Evolutionary conservation across 148 eudicot species (phyloP), one percentile per base, ranked within the genome.

Genomic region (Chenopodium quinoa): DNA sequence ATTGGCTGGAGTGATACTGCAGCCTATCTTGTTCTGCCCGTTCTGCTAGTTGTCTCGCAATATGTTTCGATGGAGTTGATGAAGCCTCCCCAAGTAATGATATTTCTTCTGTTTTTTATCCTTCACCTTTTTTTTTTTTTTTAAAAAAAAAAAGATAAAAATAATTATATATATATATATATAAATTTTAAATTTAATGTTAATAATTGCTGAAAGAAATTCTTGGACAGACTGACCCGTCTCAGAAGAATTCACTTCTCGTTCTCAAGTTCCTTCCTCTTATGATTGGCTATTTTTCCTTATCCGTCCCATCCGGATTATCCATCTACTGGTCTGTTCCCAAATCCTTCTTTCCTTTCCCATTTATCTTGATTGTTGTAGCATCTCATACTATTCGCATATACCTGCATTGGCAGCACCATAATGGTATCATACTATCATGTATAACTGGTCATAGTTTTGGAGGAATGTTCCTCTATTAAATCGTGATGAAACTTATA

Each of bases 241-340:
- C 93, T 85, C 99, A 96, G 84, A 96, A 96, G 93, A 96, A 92
- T 85, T 85, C 99, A 19, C 94, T 93, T 73, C 97, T 96, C 65
- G 52, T 94, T 81, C 89, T 96, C 75, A 96, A 96, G 93, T 92
- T 96, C 87, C 97, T 96, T 67, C 99, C 99, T 6, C 91, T 96
- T 52, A 96, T 96, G 99, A 96, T 96, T 87, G 99, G 99, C 80
- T 96, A 96, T 89, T 96, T 96, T 86, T 88, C 99, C 27, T 82
- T 96, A 84, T 94, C 99, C 52, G 99, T 96, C 70, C 99, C 99
- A 67, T 94, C 99, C 65, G 99, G 99, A 86, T 86, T 96, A 81
- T 91, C 99, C 80, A 93, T 96, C 78, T 96, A 96, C 85, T 96
- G 99, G 99, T 92, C 67, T 75, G 89, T 88, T 81, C 78, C 75